A percentile compares a stretch with the other conserved stretches of the same genome.
Evolutionary conservation across 352 stramenopile species (phyloP).

Genomic region (Phytophthora idaei): DNA sequence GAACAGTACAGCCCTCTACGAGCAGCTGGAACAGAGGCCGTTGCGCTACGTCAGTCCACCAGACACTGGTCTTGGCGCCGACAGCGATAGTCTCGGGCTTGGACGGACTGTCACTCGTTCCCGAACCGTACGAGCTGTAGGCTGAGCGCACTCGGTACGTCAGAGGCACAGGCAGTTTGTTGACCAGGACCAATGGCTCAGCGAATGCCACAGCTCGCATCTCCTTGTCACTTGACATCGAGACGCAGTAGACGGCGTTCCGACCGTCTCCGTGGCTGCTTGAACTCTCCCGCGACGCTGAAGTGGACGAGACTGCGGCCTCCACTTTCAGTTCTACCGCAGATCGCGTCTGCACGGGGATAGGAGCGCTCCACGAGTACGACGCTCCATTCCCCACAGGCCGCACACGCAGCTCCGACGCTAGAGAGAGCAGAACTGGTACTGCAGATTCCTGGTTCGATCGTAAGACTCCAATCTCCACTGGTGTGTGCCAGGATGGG

Average conservation of each 20-base stretch:
- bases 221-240: constrained; percentile 68
- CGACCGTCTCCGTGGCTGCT: constrained; percentile 25
- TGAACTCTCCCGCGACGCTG: constrained; percentile 26
- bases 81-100: constrained; percentile 54
- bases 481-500: constrained; percentile 70
- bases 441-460: constrained; percentile 68
- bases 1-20: constrained; percentile 63
- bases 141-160: constrained; percentile 59
- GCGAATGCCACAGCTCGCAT: constrained; percentile 66
- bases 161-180: constrained; percentile 79
- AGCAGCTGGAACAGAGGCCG: constrained; percentile 71
- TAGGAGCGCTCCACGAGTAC: constrained; percentile 77
- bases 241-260: constrained; percentile 72
- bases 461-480: constrained; percentile 72
- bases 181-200: constrained; percentile 78
- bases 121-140: constrained; percentile 40
- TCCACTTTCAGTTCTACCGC: constrained; percentile 68
- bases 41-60: constrained; percentile 73
- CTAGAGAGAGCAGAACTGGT: constrained; percentile 70
- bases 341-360: constrained; percentile 75
- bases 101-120: constrained; percentile 33
- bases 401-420: constrained; percentile 70
- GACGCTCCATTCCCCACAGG: constrained; percentile 43
- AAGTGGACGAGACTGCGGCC: constrained; percentile 41
- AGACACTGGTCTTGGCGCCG: constrained; percentile 69